Evolutionary conservation across 2,329 filamentous ascomycete genomes (phyloP).

Genomic region (Didymella pomorum): DNA sequence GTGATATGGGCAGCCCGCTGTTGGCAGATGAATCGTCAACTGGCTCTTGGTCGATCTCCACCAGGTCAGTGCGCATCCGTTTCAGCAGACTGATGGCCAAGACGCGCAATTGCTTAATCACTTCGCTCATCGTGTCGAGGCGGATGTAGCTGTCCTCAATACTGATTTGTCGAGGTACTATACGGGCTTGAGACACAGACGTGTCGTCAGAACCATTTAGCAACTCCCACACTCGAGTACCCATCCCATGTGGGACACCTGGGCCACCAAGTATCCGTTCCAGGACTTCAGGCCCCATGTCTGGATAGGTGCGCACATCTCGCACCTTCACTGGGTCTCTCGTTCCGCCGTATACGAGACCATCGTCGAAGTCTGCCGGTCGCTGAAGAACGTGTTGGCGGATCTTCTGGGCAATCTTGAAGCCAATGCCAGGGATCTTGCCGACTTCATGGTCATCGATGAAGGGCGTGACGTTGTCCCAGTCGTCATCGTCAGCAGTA

Average conservation of each 20-base stretch:
- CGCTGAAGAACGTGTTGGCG: slow-evolving; percentile 66
- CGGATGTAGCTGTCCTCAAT: slow-evolving; percentile 91
- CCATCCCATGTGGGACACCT: slow-evolving; percentile 75
- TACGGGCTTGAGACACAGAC: slow-evolving; percentile 74
- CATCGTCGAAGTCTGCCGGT: slow-evolving; percentile 53
- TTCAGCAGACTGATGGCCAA: slow-evolving; percentile 75
- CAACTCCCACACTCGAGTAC: slow-evolving; percentile 75
- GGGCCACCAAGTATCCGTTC: slow-evolving; percentile 74
- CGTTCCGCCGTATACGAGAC: slow-evolving; percentile 59
- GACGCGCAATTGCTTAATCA: slow-evolving; percentile 72
- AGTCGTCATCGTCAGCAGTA: slow-evolving; percentile 37
- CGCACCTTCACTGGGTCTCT: slow-evolving; percentile 68
- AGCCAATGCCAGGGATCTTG: slow-evolving; percentile 85
- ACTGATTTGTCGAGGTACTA: slow-evolving; percentile 85
- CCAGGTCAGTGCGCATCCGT: slow-evolving; percentile 80
- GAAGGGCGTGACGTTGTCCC: slow-evolving; percentile 69
- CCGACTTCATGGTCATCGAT: slow-evolving; percentile 79
- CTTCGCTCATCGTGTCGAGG: slow-evolving; percentile 69
- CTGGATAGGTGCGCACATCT: slow-evolving; percentile 69
- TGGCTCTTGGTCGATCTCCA: slow-evolving; percentile 58
- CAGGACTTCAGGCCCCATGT: slow-evolving; percentile 70
- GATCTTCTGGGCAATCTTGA: slow-evolving; percentile 75
- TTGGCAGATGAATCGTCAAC: neutral
- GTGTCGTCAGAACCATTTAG: slow-evolving; percentile 81
- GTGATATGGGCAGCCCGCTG: slow-evolving; percentile 29